Conservation (phyloP, 768 basidiomycete genomes). For the Leccinum incarnatum region DNA sequence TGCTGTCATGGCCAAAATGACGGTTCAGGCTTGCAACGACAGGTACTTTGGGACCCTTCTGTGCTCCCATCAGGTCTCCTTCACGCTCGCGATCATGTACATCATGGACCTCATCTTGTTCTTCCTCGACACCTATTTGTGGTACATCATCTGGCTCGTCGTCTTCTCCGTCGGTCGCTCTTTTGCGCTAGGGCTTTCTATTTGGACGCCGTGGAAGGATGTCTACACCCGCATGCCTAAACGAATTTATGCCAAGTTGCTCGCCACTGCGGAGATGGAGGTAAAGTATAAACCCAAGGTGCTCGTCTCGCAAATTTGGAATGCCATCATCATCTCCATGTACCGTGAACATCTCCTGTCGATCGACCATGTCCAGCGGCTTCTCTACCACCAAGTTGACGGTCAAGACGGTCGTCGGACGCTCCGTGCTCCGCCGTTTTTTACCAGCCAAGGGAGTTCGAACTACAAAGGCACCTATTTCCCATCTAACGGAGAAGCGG, state of each 20-base stretch:
- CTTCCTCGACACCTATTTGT: constrained; percentile 99
- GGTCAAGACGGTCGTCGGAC: constrained; percentile 85
- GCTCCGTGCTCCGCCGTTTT: constrained; percentile 95
- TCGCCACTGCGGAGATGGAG: constrained; percentile 97
- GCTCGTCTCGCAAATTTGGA: constrained; percentile 98
- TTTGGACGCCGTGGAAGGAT: constrained; percentile 99
- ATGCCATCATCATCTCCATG: constrained; percentile 99
- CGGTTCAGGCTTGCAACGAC: constrained; percentile 88
- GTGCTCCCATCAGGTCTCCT: constrained; percentile 91
- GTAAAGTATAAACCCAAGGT: constrained; percentile 99
- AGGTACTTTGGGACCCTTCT: constrained; percentile 74
- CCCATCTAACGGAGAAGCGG: constrained; percentile 91
- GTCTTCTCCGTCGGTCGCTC: constrained; percentile 90
- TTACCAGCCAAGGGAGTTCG: constrained; percentile 83
- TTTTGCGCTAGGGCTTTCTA: constrained; percentile 89
- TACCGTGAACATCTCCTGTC: constrained; percentile 97
- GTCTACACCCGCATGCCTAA: constrained; percentile 95
- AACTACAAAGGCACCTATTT: constrained; percentile 82
- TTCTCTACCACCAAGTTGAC: constrained; percentile 96
- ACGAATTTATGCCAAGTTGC: constrained; percentile 94
- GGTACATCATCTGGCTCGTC: constrained; percentile 99
- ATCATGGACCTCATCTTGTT: constrained; percentile 96
- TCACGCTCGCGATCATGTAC: constrained; percentile 96
- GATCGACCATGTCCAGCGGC: constrained; percentile 96
- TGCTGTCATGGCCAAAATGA: constrained; percentile 94